Evolutionary conservation across 768 basidiomycete genomes (phyloP).

Genomic region (Chlorophyllum brunneum): DNA sequence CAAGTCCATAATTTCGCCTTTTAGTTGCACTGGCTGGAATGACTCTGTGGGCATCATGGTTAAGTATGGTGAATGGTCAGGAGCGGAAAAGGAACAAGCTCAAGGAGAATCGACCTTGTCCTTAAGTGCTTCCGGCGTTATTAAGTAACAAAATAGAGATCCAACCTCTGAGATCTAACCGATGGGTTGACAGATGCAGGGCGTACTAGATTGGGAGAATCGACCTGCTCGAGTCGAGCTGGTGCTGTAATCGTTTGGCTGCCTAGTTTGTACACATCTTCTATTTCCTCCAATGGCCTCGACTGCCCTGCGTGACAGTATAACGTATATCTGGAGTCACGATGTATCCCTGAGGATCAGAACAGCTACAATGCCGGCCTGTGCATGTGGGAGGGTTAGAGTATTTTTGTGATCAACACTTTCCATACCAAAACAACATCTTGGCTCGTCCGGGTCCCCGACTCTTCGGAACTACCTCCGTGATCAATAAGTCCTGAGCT

Average conservation of each 20-base stretch:
- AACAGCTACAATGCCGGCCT: constrained; percentile 16
- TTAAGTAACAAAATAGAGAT: constrained; percentile 50
- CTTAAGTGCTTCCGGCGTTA: constrained; percentile 56
- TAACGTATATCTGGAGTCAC: constrained; percentile 18
- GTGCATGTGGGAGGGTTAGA: constrained; percentile 30
- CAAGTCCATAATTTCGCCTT: constrained; percentile 75
- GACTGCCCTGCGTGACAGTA: constrained; percentile 29
- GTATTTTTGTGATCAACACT: constrained; percentile 27
- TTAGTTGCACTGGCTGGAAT: constrained; percentile 59
- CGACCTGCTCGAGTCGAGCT: constrained; percentile 11
- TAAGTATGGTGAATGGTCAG: constrained; percentile 16
- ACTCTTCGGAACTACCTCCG: constrained; percentile 35
- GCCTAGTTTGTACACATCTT: constrained; percentile 14
- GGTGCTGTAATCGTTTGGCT: constrained; percentile 11
- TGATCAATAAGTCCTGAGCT: constrained; percentile 26
- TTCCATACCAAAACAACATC: constrained; percentile 29
- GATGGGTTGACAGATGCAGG: constrained; percentile 33
- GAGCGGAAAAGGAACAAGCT: constrained; percentile 46
- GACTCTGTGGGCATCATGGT: constrained; percentile 55
- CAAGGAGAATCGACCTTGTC: constrained; percentile 40
- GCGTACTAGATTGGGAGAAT: constrained; percentile 30
- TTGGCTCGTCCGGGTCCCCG: constrained; percentile 20
- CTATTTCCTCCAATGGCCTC: constrained; percentile 16
- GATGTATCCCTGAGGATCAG: constrained; percentile 9
- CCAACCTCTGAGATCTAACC: constrained; percentile 42